Base-by-base conservation (phyloP, 2,329 filamentous ascomycete genomes). In the Pezicula neosporulosa region DNA sequence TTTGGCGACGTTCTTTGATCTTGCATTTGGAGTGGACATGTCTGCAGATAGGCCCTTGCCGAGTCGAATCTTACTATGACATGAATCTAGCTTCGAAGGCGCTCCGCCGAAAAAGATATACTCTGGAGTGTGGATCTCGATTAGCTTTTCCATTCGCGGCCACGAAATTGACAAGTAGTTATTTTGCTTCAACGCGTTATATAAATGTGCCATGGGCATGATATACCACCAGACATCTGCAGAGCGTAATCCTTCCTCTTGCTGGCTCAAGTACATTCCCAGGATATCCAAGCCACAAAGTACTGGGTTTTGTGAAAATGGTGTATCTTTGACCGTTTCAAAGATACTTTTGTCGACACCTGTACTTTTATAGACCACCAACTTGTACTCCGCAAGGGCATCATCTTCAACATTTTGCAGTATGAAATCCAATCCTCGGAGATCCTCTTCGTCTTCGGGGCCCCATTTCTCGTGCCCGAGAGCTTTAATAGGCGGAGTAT, bases 111-210 rank as follows among this genome's bases (percentile, higher is more conserved):
- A 19, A 37, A 48, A 48, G 13, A 48, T 30, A 18, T 30, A 48
- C 27, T 42, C 37, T 19, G 19, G 36, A 18, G 19, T 42, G 18
- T 48, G 47, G 18, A 33, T 28, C 10, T 48, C 18, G n/a, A 43
- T 48, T 12, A 43, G 9, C 36, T 35, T 42, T 36, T 48, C 37
- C 38, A 48, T 48, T n/a, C 27, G 36, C 12, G 47, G 38, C 47
- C 38, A 43, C 4, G 37, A 10, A 35, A n/a, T 43, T 42, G 21
- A 39, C 37, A 39, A 19, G 37, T 39, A 39, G 4, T 19, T 19
- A 39, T 39, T 39, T 39, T 39, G 15, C 15, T 19, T 39, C 37
- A 39, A 39, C 37, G 15, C 37, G 37, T 39, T 39, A 39, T 39
- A 39, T 19, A 39, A 39, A 39, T 39, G 37, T 39, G 37, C 37